Evolutionary conservation across 176 grass and related monocot species (phyloP).

Genomic region (Chloris gayana): DNA sequence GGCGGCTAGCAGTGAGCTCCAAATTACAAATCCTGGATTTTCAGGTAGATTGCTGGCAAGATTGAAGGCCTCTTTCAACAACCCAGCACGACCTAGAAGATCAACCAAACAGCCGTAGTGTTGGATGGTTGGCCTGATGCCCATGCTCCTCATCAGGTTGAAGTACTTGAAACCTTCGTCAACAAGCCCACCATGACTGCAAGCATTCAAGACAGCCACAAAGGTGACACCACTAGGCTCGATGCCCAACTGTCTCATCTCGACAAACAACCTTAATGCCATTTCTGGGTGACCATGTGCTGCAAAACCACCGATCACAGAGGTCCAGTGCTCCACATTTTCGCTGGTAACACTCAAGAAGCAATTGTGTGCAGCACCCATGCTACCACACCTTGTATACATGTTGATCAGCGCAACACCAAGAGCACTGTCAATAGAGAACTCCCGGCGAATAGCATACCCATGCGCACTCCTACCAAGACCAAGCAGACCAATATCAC

Average conservation of each 20-base stretch:
- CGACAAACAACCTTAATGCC: conserved; percentile 35
- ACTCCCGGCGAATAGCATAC: conserved; percentile 21
- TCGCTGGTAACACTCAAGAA: conserved; percentile 43
- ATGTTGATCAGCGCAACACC: conserved; percentile 52
- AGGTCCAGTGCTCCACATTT: conserved; percentile 62
- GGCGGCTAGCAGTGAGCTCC: conserved; percentile 60
- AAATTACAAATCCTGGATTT: conserved; percentile 48
- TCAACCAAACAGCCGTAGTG: conserved; percentile 67
- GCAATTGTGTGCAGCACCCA: conserved; percentile 37
- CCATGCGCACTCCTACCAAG: conserved; percentile 43
- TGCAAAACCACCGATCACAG: conserved; percentile 46
- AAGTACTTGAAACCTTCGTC: conserved; percentile 58
- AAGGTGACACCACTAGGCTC: conserved; percentile 62
- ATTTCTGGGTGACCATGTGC: conserved; percentile 47
- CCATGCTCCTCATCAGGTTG: conserved; percentile 52
- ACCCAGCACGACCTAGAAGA: conserved; percentile 52
- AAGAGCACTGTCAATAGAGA: conserved; percentile 46
- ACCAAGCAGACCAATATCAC: conserved; percentile 40
- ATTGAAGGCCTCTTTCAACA: conserved; percentile 45
- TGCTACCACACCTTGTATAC: conserved; percentile 59
- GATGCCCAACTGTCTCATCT: conserved; percentile 47
- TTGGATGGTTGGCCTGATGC: conserved; percentile 43
- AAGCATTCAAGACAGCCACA: conserved; percentile 54
- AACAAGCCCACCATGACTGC: conserved; percentile 59
- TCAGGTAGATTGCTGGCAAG: conserved; percentile 37